These are phyloP conservation scores for Rubroboletus satanas DNA, from an alignment of 768 basidiomycete species.

Conservation along the genomic window DNA sequence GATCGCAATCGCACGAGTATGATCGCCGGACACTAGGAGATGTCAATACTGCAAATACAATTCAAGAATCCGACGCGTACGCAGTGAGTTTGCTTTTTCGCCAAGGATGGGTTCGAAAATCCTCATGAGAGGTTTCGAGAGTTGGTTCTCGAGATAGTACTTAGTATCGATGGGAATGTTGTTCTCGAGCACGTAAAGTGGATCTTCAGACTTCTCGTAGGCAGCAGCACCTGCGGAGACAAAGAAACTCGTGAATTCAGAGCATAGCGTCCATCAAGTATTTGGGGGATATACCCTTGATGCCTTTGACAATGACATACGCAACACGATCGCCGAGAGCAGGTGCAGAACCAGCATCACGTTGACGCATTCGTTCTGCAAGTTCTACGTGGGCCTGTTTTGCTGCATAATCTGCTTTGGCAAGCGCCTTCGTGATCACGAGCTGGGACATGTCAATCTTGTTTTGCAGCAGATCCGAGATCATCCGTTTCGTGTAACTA, in stretches of 20 bases:
- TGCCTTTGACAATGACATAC: constrained; percentile 96
- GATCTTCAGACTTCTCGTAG: constrained; percentile 98
- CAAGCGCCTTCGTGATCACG: constrained; percentile 95
- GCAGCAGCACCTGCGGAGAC: constrained; percentile 77
- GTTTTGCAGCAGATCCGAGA: constrained; percentile 92
- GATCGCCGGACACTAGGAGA: constrained; percentile 83
- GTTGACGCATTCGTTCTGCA: constrained; percentile 91
- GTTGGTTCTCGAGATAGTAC: constrained; percentile 97
- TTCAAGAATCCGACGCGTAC: constrained; percentile 42
- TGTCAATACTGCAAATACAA: neutral
- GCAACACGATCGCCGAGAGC: constrained; percentile 98
- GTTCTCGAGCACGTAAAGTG: constrained; percentile 94
- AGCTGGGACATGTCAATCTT: constrained; percentile 98
- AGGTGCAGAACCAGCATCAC: constrained; percentile 96
- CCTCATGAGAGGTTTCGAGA: constrained; percentile 93
- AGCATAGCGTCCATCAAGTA: neutral
- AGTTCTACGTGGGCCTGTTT: constrained; percentile 98
- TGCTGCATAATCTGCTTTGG: constrained; percentile 88
- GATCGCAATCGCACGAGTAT: constrained; percentile 92
- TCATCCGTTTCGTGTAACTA: constrained; percentile 91
- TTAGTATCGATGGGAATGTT: constrained; percentile 97
- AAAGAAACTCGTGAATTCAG: neutral
- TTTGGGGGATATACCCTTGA: constrained; percentile 62
- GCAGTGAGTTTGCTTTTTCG: constrained; percentile 78
- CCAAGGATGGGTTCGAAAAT: constrained; percentile 98